Evolutionary conservation across 2,329 filamentous ascomycete species (phyloP), one percentile per base, ranked within the genome.

Genomic region (Colletotrichum cereale): DNA sequence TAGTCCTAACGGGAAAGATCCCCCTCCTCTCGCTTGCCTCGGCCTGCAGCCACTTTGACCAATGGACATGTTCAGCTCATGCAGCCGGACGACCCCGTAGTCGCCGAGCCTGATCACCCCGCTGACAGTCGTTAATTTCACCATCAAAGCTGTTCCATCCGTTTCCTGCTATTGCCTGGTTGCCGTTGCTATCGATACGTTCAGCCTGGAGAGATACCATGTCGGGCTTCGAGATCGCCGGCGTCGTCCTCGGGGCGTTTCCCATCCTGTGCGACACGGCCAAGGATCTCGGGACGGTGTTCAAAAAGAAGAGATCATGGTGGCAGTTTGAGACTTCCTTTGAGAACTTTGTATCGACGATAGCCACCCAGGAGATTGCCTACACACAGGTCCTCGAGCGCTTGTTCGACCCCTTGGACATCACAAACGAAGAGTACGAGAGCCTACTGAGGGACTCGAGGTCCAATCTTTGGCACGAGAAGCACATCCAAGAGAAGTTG

Each of bases 201-300:
- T 16, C 26, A 8, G 16, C 16, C 26, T 31, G 48, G 26, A 5
- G 7, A 12, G 14, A 5, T 14, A 47, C 11, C 18, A 70, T 70
- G 67, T 70, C 67, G 18, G 67, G 67, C 3, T 56, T 71, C 14
- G 67, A 71, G 24, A 44, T 71, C 34, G 67, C 62, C 18, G 67
- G 67, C 21, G 31, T 66, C 5, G 67, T 66, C 18, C 62, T 71
- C 3, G 62, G 67, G 11, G 56, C 62, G 14, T 71, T 71, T 11
- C 67, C 62, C 12, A 44, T 71, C 26, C 36, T 67, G 18, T 67
- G 47, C 24, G 47, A 53, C 18, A 21, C 56, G 14, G 56, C 64
- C 26, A 62, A 53, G 21, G 44, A 62, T 6, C 18, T 53, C 44
- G 34, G 18, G 5, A 34, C 34, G 1, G 29, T 60, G 5, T 40